These are phyloP conservation scores for Umbelopsis isabellina DNA, from an alignment of 192 early-diverging fungal genomes.

Conservation along the genomic window DNA sequence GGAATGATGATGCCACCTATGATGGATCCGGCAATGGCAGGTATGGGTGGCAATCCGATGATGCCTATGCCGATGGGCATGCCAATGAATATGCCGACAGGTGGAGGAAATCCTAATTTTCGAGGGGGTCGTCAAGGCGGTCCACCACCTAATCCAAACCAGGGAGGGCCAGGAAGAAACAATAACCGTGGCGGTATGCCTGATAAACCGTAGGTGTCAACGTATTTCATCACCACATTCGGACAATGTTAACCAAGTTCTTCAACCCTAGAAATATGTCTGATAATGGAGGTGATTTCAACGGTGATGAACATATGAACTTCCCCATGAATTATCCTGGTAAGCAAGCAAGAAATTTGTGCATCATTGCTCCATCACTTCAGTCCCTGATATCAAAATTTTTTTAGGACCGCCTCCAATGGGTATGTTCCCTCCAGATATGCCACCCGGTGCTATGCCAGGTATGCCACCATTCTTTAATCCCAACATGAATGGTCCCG, in stretches of 20 bases:
- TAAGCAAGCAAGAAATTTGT: neutral
- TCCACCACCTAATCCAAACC: neutral
- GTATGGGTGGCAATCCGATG: slow-evolving; percentile 41
- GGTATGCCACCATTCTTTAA: slow-evolving; percentile 46
- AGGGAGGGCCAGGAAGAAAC: slow-evolving; percentile 3
- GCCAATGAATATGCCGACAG: slow-evolving; percentile 32
- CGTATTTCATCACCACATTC: no score
- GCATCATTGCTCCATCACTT: no score
- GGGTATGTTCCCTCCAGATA: slow-evolving; percentile 42
- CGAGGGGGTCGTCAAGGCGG: neutral
- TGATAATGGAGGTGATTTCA: neutral
- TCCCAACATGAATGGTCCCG: slow-evolving; percentile 36
- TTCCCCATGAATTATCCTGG: slow-evolving; percentile 18
- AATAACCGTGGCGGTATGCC: slow-evolving; percentile 33
- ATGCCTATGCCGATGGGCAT: slow-evolving; percentile 40
- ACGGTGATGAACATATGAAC: slow-evolving; percentile 10
- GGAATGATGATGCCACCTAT: slow-evolving; percentile 49
- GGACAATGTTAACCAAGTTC: neutral
- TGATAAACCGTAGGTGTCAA: slow-evolving; percentile 10
- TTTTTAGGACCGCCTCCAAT: slow-evolving; percentile 21
- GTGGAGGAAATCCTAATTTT: slow-evolving; percentile 23
- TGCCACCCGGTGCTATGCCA: slow-evolving; percentile 36
- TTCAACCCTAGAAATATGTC: neutral
- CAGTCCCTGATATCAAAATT: neutral
- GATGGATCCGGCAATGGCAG: slow-evolving; percentile 41